Evolutionary conservation across 805 yeast species (phyloP).

Genomic region (Saturnispora kantuleensis): DNA sequence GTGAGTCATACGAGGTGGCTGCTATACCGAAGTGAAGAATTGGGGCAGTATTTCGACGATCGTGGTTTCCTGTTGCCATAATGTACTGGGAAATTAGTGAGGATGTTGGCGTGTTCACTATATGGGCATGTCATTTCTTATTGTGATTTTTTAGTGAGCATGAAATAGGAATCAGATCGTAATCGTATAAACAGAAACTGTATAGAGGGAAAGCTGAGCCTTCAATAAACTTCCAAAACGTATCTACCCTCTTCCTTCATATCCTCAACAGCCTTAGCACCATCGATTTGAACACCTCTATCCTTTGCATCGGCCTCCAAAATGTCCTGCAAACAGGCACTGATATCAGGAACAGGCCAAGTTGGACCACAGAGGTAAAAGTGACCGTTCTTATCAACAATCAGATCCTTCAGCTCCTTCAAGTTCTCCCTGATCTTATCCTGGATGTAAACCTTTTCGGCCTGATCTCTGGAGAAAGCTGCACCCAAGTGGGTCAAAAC

Average conservation of each 20-base stretch:
- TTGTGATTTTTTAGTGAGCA: too few relatives aligned
- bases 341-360: conserved; percentile 97
- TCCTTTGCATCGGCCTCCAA: conserved; percentile 59
- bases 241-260: conserved; percentile 89
- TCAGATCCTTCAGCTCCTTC: conserved; percentile 65
- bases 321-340: conserved; percentile 80
- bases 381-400: conserved; percentile 70
- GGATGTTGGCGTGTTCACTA: too few relatives aligned
- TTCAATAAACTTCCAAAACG: conserved; percentile 81
- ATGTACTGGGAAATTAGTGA: background rate
- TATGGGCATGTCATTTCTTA: too few relatives aligned
- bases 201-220: background rate
- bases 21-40: too few relatives aligned
- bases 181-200: too few relatives aligned
- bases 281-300: conserved; percentile 59
- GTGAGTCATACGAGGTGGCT: too few relatives aligned
- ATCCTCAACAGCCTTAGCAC: conserved; percentile 76
- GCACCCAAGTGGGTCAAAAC: conserved; percentile 92
- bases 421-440: conserved; percentile 79
- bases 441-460: conserved; percentile 88
- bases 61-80: background rate
- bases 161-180: too few relatives aligned
- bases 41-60: too few relatives aligned
- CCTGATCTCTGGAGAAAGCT: conserved; percentile 96
- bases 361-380: conserved; percentile 98